These are phyloP conservation scores for Leccinum boreale DNA, from an alignment of 768 basidiomycete genomes.

Conservation along the genomic window DNA sequence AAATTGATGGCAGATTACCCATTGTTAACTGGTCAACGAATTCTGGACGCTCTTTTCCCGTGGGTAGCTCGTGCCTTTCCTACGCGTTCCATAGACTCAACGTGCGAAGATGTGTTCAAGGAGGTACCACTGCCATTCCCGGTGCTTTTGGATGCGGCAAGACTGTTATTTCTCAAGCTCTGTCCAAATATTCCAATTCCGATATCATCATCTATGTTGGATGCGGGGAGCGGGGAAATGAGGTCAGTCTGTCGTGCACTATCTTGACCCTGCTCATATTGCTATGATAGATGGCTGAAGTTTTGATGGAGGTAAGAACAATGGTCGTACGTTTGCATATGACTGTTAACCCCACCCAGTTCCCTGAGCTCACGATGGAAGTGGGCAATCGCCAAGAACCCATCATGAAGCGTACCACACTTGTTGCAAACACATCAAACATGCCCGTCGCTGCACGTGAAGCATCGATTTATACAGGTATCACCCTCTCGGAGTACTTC, in stretches of 20 bases:
- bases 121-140: slow-evolving; percentile 95
- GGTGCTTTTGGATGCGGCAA: slow-evolving; percentile 99
- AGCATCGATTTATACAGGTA: slow-evolving; percentile 99
- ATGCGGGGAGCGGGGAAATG: slow-evolving; percentile 98
- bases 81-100: neutral
- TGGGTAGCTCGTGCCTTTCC: slow-evolving; percentile 37
- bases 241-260: slow-evolving; percentile 45
- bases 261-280: slow-evolving; percentile 36
- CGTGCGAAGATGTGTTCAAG: slow-evolving; percentile 78
- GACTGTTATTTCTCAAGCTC: slow-evolving; percentile 97
- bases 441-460: slow-evolving; percentile 99
- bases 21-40: slow-evolving; percentile 92
- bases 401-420: slow-evolving; percentile 99
- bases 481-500: slow-evolving; percentile 99
- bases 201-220: slow-evolving; percentile 99
- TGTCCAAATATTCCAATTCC: slow-evolving; percentile 98
- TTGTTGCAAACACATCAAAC: slow-evolving; percentile 99
- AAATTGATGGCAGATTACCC: slow-evolving; percentile 93
- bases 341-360: slow-evolving; percentile 35
- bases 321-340: slow-evolving; percentile 1
- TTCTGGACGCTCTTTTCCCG: slow-evolving; percentile 96
- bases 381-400: slow-evolving; percentile 91
- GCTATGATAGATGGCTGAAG: slow-evolving; percentile 84
- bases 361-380: slow-evolving; percentile 93
- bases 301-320: slow-evolving; percentile 84